Percentiles rank a stretch among this genome's conserved stretches.
Conservation (phyloP, 1,139 yeast genomes). For the Tardiomyces blankii region DNA sequence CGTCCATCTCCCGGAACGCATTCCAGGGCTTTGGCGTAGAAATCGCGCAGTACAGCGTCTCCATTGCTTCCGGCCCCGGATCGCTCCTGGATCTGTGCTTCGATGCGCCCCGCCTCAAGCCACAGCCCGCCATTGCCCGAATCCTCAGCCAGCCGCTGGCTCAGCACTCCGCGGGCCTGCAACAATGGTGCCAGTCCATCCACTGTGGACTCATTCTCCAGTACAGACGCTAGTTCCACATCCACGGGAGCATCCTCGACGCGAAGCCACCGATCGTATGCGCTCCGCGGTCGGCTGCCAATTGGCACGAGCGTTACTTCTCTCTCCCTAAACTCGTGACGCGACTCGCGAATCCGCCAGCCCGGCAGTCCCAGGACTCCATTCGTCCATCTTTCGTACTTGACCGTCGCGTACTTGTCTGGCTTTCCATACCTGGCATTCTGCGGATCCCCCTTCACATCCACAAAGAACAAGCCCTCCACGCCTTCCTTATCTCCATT, state of each 20-base stretch:
- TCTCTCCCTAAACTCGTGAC: constrained; percentile 1
- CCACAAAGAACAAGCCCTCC: neutral
- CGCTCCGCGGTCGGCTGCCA: neutral
- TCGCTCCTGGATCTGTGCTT: constrained; percentile 3
- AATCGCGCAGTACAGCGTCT: constrained; percentile 4
- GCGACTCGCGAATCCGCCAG: constrained; percentile 1
- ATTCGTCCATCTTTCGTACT: constrained; percentile 6
- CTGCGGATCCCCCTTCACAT: constrained; percentile 7
- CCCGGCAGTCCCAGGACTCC: constrained; percentile 4
- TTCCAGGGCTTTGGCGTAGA: constrained; percentile 6
- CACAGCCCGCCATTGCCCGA: constrained; percentile 4
- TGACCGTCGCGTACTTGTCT: constrained; percentile 6
- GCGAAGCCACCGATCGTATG: neutral
- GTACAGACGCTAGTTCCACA: neutral
- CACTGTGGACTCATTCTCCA: too few species aligned
- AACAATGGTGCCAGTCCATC: constrained; percentile 1
- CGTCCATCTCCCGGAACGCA: constrained; percentile 5
- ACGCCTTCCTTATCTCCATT: neutral
- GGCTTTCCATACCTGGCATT: constrained; percentile 8
- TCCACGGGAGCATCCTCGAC: neutral
- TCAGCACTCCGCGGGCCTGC: constrained; percentile 1
- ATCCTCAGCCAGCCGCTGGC: neutral
- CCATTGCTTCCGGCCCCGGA: constrained; percentile 3
- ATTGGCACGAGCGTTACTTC: neutral
- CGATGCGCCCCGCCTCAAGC: constrained; percentile 3